These are phyloP conservation scores for Candida manassasensis DNA, from an alignment of 805 yeast genomes.

Conservation along the genomic window DNA sequence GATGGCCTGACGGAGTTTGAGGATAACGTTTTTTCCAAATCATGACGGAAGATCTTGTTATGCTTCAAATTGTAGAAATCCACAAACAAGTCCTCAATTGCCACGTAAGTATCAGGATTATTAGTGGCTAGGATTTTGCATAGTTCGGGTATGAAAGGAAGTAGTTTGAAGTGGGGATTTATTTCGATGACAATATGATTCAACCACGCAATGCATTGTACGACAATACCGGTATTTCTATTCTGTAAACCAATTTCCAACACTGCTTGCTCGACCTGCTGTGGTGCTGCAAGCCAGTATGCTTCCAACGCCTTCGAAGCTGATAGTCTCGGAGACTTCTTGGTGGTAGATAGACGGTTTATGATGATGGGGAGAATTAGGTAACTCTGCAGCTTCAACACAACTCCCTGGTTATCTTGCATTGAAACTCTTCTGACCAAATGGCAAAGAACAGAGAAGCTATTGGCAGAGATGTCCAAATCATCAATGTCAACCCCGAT, in stretches of 20 bases:
- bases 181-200: constrained; percentile 33
- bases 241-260: constrained; percentile 40
- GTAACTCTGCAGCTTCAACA: constrained; percentile 38
- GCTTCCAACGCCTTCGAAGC: constrained; percentile 50
- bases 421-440: constrained; percentile 53
- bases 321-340: constrained; percentile 31
- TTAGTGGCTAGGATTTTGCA: constrained; percentile 14
- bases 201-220: constrained; percentile 44
- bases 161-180: constrained; percentile 29
- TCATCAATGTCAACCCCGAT: constrained; percentile 39
- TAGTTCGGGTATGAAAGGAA: constrained; percentile 21
- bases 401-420: constrained; percentile 43
- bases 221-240: constrained; percentile 31
- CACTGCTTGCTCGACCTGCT: constrained; percentile 43
- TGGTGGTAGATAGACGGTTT: constrained; percentile 40
- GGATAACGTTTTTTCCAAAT: constrained; percentile 39
- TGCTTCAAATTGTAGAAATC: constrained; percentile 25
- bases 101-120: constrained; percentile 12
- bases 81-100: constrained; percentile 18
- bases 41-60: constrained; percentile 40
- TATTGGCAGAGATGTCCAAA: constrained; percentile 31
- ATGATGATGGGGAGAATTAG: constrained; percentile 50
- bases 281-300: constrained; percentile 51
- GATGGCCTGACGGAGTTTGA: constrained; percentile 23
- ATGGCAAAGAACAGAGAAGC: constrained; percentile 52